phyloP scores from a whole-genome alignment of 1,139 yeast species.

The Magnusiomyces magnusii region DNA sequence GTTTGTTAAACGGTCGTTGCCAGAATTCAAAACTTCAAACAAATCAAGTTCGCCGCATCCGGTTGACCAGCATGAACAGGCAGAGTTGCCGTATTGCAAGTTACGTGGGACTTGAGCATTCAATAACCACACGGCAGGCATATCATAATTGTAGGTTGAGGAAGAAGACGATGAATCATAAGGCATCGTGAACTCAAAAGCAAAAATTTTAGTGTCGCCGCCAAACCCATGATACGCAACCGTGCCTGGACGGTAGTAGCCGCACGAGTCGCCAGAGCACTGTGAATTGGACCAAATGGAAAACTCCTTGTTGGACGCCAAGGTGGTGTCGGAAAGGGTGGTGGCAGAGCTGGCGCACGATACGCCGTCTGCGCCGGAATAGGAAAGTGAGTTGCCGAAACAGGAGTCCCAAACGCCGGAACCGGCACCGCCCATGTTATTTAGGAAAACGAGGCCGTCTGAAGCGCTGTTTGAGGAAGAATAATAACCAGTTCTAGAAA shows the following conservation, averaged over 20 bases:
- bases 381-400: constrained; percentile 85
- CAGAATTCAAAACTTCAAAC: constrained; percentile 72
- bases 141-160: constrained; percentile 49
- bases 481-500: constrained; percentile 74
- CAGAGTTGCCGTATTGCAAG: constrained; percentile 68
- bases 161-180: constrained; percentile 40
- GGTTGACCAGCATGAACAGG: constrained; percentile 90
- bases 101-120: constrained; percentile 95
- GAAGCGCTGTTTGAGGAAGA: constrained; percentile 48
- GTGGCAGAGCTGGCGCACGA: constrained; percentile 56
- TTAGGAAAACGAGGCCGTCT: constrained; percentile 72
- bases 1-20: constrained; percentile 64
- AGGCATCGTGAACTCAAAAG: constrained; percentile 91
- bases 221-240: constrained; percentile 89
- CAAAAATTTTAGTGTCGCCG: constrained; percentile 66
- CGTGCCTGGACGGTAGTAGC: constrained; percentile 74
- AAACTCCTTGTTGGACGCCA: constrained; percentile 68
- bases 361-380: constrained; percentile 64
- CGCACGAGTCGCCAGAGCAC: constrained; percentile 59
- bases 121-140: constrained; percentile 96
- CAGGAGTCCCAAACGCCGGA: constrained; percentile 80
- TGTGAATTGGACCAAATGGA: constrained; percentile 62
- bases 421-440: constrained; percentile 69
- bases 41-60: constrained; percentile 97
- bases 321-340: constrained; percentile 53